Evolutionary conservation across 768 basidiomycete species (phyloP).

Genomic region (Collybia sp.): DNA sequence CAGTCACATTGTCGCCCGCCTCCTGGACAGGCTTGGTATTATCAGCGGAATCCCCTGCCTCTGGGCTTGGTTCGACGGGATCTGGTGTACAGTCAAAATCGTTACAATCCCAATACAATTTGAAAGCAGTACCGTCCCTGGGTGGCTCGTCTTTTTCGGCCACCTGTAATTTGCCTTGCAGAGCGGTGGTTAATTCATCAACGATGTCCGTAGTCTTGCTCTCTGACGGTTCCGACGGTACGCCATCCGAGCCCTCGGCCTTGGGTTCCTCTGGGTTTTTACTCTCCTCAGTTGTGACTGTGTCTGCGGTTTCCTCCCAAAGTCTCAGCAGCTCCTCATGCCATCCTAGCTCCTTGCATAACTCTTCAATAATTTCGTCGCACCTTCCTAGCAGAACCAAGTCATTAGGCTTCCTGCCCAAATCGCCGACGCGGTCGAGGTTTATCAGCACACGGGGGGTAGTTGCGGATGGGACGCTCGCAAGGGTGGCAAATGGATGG

Average conservation of each 20-base stretch:
- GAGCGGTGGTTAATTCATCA: too few species aligned
- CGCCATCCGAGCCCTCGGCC: constrained; percentile 3
- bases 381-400: constrained; percentile 66
- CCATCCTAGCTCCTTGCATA: constrained; percentile 75
- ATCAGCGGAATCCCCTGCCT: too few species aligned
- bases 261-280: constrained; percentile 6
- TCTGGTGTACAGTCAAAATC: too few species aligned
- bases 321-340: constrained; percentile 48
- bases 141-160: too few species aligned
- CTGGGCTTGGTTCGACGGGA: too few species aligned
- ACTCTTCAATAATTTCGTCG: constrained; percentile 57
- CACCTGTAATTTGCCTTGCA: too few species aligned
- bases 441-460: constrained; percentile 91
- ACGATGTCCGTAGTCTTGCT: too few species aligned
- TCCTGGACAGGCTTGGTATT: too few species aligned
- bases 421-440: constrained; percentile 72
- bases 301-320: constrained; percentile 48
- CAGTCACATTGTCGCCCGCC: too few species aligned
- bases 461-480: constrained; percentile 41
- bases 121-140: too few species aligned
- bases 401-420: constrained; percentile 50
- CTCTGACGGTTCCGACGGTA: constrained; percentile 3
- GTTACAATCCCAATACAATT: too few species aligned
- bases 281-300: constrained; percentile 10
- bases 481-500: constrained; percentile 82